Conservation (phyloP, 1,284 basidiomycete species). For the Coniferiporia sulphurascens region DNA sequence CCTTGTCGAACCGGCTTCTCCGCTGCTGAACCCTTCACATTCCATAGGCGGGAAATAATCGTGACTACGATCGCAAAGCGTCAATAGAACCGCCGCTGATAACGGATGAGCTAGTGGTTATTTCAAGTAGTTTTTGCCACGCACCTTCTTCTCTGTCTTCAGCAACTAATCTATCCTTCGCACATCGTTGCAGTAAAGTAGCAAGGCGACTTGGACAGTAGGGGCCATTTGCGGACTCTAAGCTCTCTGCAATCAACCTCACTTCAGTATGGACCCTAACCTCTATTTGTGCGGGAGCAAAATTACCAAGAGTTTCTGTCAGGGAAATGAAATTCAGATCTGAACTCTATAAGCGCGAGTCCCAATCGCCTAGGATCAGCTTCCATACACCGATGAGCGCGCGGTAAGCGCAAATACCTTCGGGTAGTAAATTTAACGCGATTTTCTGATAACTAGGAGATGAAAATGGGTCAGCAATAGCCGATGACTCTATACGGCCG, state of each 20-base stretch:
- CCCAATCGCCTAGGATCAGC: not conserved
- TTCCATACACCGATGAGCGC: not conserved
- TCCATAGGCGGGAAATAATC: conserved; percentile 12
- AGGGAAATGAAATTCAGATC: conserved; percentile 1
- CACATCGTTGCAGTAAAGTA: conserved; percentile 6
- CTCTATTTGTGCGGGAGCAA: not conserved
- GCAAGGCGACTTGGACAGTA: conserved; percentile 1
- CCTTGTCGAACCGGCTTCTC: not conserved
- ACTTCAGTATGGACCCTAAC: not conserved
- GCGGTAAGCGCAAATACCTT: not conserved
- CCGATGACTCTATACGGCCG: not conserved
- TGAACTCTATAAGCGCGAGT: conserved; percentile 3
- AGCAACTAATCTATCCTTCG: not conserved
- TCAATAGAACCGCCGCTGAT: conserved; percentile 7
- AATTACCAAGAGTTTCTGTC: not conserved
- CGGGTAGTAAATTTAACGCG: conserved; percentile 1
- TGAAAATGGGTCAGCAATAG: not conserved
- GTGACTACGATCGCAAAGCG: conserved; percentile 7
- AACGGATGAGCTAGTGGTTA: not conserved
- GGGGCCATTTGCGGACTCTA: not conserved
- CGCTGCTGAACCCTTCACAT: conserved; percentile 1
- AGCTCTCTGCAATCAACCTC: not conserved
- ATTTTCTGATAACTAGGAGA: not conserved
- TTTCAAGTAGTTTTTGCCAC: not conserved
- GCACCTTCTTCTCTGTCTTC: conserved; percentile 9